phyloP scores from a whole-genome alignment of 805 yeast genomes.

The Ogataea chonburiensis region DNA sequence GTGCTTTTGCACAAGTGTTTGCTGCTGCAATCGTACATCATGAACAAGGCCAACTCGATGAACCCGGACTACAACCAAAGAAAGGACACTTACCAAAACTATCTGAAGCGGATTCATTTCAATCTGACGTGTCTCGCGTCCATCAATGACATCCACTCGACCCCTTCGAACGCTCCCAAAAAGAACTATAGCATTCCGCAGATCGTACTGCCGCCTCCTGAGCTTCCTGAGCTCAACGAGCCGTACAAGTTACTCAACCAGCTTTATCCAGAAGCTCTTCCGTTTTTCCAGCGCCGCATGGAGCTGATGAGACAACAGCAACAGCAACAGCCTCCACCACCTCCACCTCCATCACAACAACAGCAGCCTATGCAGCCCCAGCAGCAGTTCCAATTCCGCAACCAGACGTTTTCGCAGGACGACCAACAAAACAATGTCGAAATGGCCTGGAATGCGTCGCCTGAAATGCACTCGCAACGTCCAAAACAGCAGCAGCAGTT shows the following conservation, averaged over 20 bases:
- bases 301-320: slow-evolving; percentile 29
- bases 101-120: slow-evolving; percentile 37
- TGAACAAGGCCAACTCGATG: slow-evolving; percentile 22
- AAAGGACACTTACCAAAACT: slow-evolving; percentile 34
- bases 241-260: slow-evolving; percentile 40
- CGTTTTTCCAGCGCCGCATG: slow-evolving; percentile 30
- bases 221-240: slow-evolving; percentile 50
- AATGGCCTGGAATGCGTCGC: slow-evolving; percentile 13
- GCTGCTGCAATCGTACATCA: slow-evolving; percentile 27
- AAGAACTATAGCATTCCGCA: slow-evolving; percentile 41
- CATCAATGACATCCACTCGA: slow-evolving; percentile 36
- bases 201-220: slow-evolving; percentile 53
- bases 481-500: slow-evolving; percentile 22
- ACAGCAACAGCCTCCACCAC: slow-evolving; percentile 23
- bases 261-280: slow-evolving; percentile 51
- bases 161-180: slow-evolving; percentile 27
- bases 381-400: slow-evolving; percentile 19
- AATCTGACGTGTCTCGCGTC: slow-evolving; percentile 38
- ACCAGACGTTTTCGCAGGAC: slow-evolving; percentile 15
- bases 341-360: slow-evolving; percentile 9
- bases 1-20: slow-evolving; percentile 34
- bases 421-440: too few species aligned
- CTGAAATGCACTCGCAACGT: slow-evolving; percentile 5
- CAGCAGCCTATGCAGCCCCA: slow-evolving; percentile 10
- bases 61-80: slow-evolving; percentile 28